Conservation (phyloP, 78 protist genomes). For the Speleostelium caveatum region DNA sequence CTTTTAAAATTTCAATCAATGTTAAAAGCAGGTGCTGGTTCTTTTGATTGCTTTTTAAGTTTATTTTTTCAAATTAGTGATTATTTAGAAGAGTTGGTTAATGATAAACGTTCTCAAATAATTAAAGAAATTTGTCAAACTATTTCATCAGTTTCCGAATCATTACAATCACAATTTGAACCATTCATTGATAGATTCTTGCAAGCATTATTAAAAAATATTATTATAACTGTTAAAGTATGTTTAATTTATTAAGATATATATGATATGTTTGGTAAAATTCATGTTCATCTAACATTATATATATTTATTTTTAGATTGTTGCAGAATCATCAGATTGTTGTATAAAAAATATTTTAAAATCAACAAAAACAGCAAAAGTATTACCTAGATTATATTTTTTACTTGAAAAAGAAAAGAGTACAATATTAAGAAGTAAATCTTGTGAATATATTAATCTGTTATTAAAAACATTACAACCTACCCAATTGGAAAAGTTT, state of each 20-base stretch:
- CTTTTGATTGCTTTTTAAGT: neutral
- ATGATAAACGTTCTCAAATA: slow-evolving; percentile 45
- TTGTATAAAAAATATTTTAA: slow-evolving; percentile 45
- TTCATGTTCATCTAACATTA: neutral
- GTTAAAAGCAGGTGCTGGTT: slow-evolving; percentile 18
- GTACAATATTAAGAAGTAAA: slow-evolving; percentile 18
- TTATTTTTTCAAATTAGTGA: slow-evolving; percentile 23
- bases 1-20: slow-evolving; percentile 34
- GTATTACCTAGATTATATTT: slow-evolving; percentile 8
- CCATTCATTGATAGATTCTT: slow-evolving; percentile 45
- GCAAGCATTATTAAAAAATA: slow-evolving; percentile 24
- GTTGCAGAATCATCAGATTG: slow-evolving; percentile 48
- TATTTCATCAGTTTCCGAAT: neutral
- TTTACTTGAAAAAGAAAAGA: slow-evolving; percentile 12
- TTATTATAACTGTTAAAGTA: slow-evolving; percentile 40
- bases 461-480: neutral
- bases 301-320: slow-evolving; percentile 9
- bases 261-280: neutral
- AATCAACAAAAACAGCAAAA: slow-evolving; percentile 30
- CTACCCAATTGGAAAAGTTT: slow-evolving; percentile 4
- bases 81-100: neutral
- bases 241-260: neutral
- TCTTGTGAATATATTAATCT: slow-evolving; percentile 15
- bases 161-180: slow-evolving; percentile 17
- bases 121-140: slow-evolving; percentile 54